Evolutionary conservation across 192 early-diverging fungal genomes (phyloP).

Genomic region (Umbelopsis sp.): DNA sequence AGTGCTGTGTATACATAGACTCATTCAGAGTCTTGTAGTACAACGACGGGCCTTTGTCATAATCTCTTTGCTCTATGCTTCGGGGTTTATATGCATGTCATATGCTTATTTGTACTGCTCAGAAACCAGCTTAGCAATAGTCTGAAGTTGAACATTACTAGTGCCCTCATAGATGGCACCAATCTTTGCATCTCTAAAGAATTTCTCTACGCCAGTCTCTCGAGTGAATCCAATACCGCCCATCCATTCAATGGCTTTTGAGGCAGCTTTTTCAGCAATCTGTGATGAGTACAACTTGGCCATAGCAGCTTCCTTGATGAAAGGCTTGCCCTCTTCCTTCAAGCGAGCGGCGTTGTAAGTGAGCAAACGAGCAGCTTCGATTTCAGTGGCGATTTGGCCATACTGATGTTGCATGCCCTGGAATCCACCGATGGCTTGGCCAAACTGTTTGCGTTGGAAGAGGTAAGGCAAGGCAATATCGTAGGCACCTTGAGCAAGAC

Average conservation of each 20-base stretch:
- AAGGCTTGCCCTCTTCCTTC: constrained; percentile 89
- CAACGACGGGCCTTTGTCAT: too few relatives aligned
- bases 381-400: constrained; percentile 84
- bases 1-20: too few relatives aligned
- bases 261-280: constrained; percentile 86
- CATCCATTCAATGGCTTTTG: constrained; percentile 94
- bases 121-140: constrained; percentile 68
- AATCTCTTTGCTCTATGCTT: too few relatives aligned
- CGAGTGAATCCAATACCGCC: constrained; percentile 98
- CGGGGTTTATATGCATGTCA: neutral
- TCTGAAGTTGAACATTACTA: constrained; percentile 96
- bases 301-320: constrained; percentile 98
- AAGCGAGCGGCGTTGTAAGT: constrained; percentile 97
- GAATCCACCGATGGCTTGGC: constrained; percentile 81
- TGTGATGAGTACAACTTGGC: constrained; percentile 96
- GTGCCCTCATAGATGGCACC: constrained; percentile 97
- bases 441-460: constrained; percentile 96
- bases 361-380: constrained; percentile 95
- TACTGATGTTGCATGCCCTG: constrained; percentile 69
- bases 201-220: constrained; percentile 78
- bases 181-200: constrained; percentile 95
- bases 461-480: constrained; percentile 89
- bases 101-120: constrained; percentile 39
- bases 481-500: constrained; percentile 91
- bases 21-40: too few relatives aligned